Conservation (phyloP, 129 eudicot genomes). For the Lactuca saligna region DNA sequence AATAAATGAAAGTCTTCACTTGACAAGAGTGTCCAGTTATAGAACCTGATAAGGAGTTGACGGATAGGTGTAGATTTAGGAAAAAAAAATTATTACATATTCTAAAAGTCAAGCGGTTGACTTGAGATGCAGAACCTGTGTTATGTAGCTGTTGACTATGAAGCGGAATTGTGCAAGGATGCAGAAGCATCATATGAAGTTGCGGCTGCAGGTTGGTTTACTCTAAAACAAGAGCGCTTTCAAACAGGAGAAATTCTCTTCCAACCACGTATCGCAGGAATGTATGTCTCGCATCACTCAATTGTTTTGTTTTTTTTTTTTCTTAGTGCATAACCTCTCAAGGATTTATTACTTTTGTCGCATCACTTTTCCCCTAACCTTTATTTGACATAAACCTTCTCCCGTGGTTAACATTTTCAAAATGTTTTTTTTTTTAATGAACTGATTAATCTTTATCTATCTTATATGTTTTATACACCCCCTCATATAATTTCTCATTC, state of each 20-base stretch:
- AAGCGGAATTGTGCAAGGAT: constrained; percentile 77
- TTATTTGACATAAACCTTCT: too few relatives aligned
- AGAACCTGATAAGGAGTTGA: too few relatives aligned
- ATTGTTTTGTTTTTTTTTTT: not conserved
- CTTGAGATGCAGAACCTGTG: constrained; percentile 75
- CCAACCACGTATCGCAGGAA: constrained; percentile 93
- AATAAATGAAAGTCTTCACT: too few relatives aligned
- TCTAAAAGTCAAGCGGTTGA: constrained; percentile 24
- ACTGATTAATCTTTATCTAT: too few relatives aligned
- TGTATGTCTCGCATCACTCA: constrained; percentile 32
- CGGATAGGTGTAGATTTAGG: too few relatives aligned
- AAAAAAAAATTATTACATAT: not conserved
- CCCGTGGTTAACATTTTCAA: too few relatives aligned
- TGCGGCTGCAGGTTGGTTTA: constrained; percentile 64
- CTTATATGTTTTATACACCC: too few relatives aligned
- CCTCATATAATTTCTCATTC: too few relatives aligned
- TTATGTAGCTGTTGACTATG: constrained; percentile 90
- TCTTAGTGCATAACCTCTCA: too few relatives aligned
- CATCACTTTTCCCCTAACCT: too few relatives aligned
- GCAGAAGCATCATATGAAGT: constrained; percentile 70
- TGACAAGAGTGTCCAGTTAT: not conserved
- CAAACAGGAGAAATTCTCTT: constrained; percentile 93
- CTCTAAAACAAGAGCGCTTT: constrained; percentile 82
- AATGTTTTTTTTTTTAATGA: too few relatives aligned
- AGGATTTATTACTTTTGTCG: too few relatives aligned